A percentile compares a stretch with the other conserved stretches of the same genome.
Conservation (phyloP, 192 early-diverging fungal species). For the Geranomyces variabilis region DNA sequence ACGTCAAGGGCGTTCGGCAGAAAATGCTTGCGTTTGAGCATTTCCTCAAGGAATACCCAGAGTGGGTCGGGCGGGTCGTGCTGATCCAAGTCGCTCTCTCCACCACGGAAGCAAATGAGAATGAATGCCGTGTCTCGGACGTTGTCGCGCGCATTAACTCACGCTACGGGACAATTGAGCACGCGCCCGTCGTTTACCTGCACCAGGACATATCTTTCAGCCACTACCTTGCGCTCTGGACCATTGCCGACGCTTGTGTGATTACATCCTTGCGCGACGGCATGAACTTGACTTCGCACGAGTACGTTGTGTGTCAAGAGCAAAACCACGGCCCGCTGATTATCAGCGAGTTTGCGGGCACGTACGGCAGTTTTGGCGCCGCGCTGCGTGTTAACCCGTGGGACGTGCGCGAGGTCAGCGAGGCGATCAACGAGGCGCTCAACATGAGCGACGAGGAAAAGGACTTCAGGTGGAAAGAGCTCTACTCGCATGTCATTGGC, state of each 20-base stretch:
- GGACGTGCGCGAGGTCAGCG: slow-evolving; percentile 52
- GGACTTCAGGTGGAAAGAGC: slow-evolving; percentile 50
- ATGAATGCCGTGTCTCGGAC: slow-evolving; percentile 83
- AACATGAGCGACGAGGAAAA: slow-evolving; percentile 52
- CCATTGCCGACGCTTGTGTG: slow-evolving; percentile 61
- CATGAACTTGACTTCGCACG: slow-evolving; percentile 66
- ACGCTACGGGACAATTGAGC: slow-evolving; percentile 85
- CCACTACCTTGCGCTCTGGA: slow-evolving; percentile 57
- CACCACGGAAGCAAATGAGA: slow-evolving; percentile 88
- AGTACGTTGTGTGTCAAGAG: slow-evolving; percentile 61
- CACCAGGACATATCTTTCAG: slow-evolving; percentile 61
- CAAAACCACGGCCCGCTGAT: slow-evolving; percentile 56
- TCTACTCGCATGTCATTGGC: slow-evolving; percentile 42
- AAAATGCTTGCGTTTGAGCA: slow-evolving; percentile 60
- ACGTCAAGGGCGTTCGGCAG: slow-evolving; percentile 60
- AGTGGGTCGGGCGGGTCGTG: slow-evolving; percentile 64
- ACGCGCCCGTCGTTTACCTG: slow-evolving; percentile 83
- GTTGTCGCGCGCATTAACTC: slow-evolving; percentile 93
- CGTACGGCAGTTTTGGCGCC: slow-evolving; percentile 60
- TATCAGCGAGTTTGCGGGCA: slow-evolving; percentile 64
- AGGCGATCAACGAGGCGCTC: slow-evolving; percentile 49
- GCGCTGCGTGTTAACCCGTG: slow-evolving; percentile 62
- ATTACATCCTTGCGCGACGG: slow-evolving; percentile 61
- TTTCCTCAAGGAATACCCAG: slow-evolving; percentile 52
- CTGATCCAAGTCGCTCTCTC: slow-evolving; percentile 94